A percentile compares a stretch with the other conserved stretches of the same genome.
phyloP scores from a whole-genome alignment of 2,329 filamentous ascomycete species.

The Exserohilum rostratum region DNA sequence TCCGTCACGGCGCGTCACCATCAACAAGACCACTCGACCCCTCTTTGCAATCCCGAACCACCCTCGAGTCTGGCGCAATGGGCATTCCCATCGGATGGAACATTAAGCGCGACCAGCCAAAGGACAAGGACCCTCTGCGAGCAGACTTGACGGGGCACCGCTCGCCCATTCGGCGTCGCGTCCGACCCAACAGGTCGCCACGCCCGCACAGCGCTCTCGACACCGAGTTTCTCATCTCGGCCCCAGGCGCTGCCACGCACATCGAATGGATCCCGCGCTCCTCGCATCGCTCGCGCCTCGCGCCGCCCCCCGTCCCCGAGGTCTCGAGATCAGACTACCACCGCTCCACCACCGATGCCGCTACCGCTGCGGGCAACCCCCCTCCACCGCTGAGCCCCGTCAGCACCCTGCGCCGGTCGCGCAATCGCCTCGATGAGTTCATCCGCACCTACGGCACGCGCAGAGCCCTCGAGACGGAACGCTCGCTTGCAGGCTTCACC shows the following conservation, averaged over 20 bases:
- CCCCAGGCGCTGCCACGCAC: conserved; percentile 17
- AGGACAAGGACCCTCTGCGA: conserved; percentile 54
- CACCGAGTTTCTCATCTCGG: conserved; percentile 22
- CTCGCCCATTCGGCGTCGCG: conserved; percentile 63
- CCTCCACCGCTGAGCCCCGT: conserved; percentile 23
- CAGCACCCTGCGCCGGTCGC: conserved; percentile 20
- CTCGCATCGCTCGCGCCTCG: conserved; percentile 30
- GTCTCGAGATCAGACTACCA: conserved; percentile 27
- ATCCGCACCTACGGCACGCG: conserved; percentile 23
- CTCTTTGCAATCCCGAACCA: conserved; percentile 21
- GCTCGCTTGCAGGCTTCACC: conserved; percentile 39
- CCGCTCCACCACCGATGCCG: no score
- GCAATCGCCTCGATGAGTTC: conserved; percentile 14
- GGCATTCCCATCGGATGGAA: conserved; percentile 56
- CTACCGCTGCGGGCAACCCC: conserved; percentile 20
- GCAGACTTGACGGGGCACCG: conserved; percentile 60
- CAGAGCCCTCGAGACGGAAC: conserved; percentile 16
- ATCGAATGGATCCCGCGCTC: conserved; percentile 23
- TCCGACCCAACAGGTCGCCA: conserved; percentile 33
- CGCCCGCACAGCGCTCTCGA: conserved; percentile 25
- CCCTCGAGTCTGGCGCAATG: conserved; percentile 44
- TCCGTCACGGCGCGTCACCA: conserved; percentile 32
- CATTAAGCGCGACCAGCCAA: conserved; percentile 58
- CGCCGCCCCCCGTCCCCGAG: conserved; percentile 45
- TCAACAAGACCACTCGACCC: conserved; percentile 21